Base-by-base conservation (phyloP, 2,329 filamentous ascomycete genomes). In the Claviceps sp. region DNA sequence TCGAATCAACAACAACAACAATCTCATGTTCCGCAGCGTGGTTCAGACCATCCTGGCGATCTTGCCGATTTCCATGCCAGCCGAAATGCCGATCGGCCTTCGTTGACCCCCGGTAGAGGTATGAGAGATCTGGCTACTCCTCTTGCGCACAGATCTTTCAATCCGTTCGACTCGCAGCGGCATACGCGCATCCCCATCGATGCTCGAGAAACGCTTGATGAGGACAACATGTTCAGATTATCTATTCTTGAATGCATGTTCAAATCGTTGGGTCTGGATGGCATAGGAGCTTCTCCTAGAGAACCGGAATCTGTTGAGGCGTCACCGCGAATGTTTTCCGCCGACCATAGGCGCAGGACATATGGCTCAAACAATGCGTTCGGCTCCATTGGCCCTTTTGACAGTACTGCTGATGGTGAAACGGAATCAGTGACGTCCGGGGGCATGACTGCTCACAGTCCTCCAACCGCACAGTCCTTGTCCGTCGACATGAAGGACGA, bases 221-320 rank as follows among this genome's bases (percentile, higher is more conserved):
- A 97, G 63, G 91, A 96, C 60, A 81, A 84, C 47, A 68, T 95
- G 6, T 97, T 98, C 66, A 78, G 94, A 42, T 84, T 89, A 54
- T 94, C 89, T 0, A 89, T 98, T 16, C 71, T 97, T 22, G 89
- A 95, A 59, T 97, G 93, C 63, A 95, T 98, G 71, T 91, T 95
- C 68, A 96, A 91, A 63, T 86, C 89, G 0, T 85, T 98, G 54
- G 93, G 93, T 0, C 71, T 98, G 52, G 85, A 83, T 20, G 81
- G 82, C 36, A 78, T 76, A 3, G 82, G 82, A 38, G 79, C 83
- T 53, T 74, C 77, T 0, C 73, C 85, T 0, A 77, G 79, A 47
- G 86, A 85, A 58, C 72, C 77, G 0, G 82, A 83, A 48, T 96
- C 93, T 0, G 82, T 83, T 0, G 90, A 96, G 58, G 85, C 81